phyloP scores from a whole-genome alignment of 805 yeast genomes.

The Candida qinlingensis region DNA sequence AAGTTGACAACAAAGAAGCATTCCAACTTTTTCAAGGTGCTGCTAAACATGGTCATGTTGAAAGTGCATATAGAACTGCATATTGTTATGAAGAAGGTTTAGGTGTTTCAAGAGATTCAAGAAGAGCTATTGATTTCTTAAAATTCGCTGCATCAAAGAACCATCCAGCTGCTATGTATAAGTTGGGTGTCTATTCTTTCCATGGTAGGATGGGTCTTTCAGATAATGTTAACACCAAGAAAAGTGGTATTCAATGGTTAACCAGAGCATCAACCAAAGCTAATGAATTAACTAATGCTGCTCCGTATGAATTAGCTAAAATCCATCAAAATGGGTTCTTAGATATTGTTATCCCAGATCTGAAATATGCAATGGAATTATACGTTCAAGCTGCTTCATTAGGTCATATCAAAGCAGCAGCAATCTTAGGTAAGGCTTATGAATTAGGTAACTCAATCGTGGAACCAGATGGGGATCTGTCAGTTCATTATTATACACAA shows the following conservation, averaged over 20 bases:
- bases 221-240: constrained; percentile 61
- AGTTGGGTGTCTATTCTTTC: constrained; percentile 82
- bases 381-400: constrained; percentile 85
- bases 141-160: constrained; percentile 85
- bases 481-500: constrained; percentile 88
- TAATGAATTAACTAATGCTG: constrained; percentile 81
- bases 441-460: constrained; percentile 66
- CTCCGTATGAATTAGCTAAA: constrained; percentile 87
- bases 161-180: constrained; percentile 96
- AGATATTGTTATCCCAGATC: constrained; percentile 83
- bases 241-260: constrained; percentile 89
- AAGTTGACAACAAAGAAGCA: constrained; percentile 73
- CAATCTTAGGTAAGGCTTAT: constrained; percentile 75
- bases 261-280: constrained; percentile 82
- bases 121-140: constrained; percentile 77
- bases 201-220: constrained; percentile 80
- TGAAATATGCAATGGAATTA: constrained; percentile 76
- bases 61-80: constrained; percentile 87
- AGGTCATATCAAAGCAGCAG: constrained; percentile 77
- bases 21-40: constrained; percentile 76
- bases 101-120: constrained; percentile 85
- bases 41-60: constrained; percentile 90
- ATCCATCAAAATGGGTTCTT: constrained; percentile 79
- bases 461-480: constrained; percentile 73
- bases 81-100: constrained; percentile 90